Percentiles rank a stretch among this genome's conserved stretches.
Conservation (phyloP, 2,329 filamentous ascomycete genomes). For the Paraphoma chrysanthemicola region DNA sequence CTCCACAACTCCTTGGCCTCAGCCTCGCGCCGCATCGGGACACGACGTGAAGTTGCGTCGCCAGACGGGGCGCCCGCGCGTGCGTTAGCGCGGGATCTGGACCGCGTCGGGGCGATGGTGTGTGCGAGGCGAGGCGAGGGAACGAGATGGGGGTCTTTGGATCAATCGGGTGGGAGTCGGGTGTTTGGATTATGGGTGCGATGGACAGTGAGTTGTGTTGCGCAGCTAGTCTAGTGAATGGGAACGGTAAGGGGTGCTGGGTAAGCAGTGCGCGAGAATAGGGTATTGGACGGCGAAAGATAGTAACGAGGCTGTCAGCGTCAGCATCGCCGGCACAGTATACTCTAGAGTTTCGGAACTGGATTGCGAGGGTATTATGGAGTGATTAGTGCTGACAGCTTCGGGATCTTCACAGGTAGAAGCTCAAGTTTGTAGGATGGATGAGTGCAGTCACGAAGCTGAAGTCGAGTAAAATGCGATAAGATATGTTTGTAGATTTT, state of each 20-base stretch:
- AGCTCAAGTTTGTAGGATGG: no score
- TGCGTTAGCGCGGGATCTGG: not conserved
- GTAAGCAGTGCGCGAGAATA: no score
- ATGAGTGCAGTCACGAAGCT: not conserved
- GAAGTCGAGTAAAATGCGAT: not conserved
- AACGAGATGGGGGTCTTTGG: not conserved
- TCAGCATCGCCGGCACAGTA: not conserved
- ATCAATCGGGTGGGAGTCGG: not conserved
- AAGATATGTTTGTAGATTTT: not conserved
- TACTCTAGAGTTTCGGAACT: not conserved
- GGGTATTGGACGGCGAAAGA: no score
- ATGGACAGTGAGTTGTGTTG: no score
- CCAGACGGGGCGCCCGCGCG: no score
- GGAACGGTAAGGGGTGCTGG: no score
- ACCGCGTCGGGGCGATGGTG: not conserved
- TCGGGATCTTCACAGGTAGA: no score
- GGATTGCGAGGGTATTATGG: not conserved
- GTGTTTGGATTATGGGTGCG: no score
- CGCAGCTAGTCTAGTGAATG: no score
- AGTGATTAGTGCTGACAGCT: not conserved
- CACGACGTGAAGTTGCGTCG: not conserved
- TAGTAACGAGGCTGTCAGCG: not conserved
- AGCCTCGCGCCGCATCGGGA: not conserved
- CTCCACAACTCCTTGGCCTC: not conserved
- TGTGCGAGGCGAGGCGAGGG: not conserved